Evolutionary conservation across 495 filamentous ascomycete species (phyloP), one percentile per base, ranked within the genome.

Genomic region (Hypoxylon intermedium): DNA sequence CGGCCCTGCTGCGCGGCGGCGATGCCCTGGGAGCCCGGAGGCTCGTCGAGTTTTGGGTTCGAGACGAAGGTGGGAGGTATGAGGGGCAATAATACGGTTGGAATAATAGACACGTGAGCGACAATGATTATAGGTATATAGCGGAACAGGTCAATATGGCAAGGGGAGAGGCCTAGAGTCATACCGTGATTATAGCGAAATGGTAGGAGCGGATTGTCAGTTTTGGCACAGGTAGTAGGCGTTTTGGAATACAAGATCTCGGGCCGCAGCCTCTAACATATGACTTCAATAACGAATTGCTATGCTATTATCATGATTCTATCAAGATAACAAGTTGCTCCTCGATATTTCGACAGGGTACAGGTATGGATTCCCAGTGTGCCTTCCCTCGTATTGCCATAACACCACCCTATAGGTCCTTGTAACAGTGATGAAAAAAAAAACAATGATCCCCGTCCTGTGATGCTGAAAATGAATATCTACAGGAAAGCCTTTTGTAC

Each of bases 21-120:
- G 94, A 98, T 77, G 57, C 71, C 5, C 77, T 92, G 2, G 94
- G 83, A 0, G 92, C 89, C 67, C 85, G 95, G 72, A 81, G 85
- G 40, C 72, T 98, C 71, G 89, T 97, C 31, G 82, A 95, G 77
- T 89, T 86, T 68, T 96, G 86, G 83, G 89, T 84, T 24, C 76
- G 71, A 41, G 80, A 83, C 43, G 76, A 81, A 53, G 75, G 70
- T 49, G 77, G 76, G 16, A 53, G 78, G 75, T 85, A 75, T 58
- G 75, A 75, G 23, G 82, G 79, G 30, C 19, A 70, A 38, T 77
- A 58, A 56, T 15, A 19, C 1, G 12, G 12, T 13, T n/a, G n/a
- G n/a, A n/a, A n/a, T n/a, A n/a, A n/a, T n/a, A n/a, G n/a, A n/a
- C n/a, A n/a, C n/a, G n/a, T n/a, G n/a, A n/a, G n/a, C n/a, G n/a